Percentiles rank a stretch among this genome's conserved stretches.
phyloP scores from a whole-genome alignment of 768 basidiomycete genomes.

The Tulasnella sp. region DNA sequence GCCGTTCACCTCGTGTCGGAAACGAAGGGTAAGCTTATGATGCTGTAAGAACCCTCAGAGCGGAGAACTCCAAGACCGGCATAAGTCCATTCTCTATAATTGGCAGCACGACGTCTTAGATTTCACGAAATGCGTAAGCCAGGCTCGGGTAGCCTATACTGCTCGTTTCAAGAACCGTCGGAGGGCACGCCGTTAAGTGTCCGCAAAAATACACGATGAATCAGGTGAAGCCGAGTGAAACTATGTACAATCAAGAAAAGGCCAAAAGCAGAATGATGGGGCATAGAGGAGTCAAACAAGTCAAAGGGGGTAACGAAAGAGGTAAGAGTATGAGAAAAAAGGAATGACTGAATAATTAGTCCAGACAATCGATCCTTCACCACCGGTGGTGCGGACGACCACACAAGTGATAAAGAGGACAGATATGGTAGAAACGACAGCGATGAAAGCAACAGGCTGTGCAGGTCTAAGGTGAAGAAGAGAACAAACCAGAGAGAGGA shows the following conservation, averaged over 20 bases:
- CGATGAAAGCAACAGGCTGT: neutral
- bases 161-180: neutral
- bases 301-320: neutral
- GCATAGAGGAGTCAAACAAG: neutral
- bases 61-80: neutral
- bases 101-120: too few relatives aligned
- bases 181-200: neutral
- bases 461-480: neutral
- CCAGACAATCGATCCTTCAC: constrained; percentile 8
- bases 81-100: neutral
- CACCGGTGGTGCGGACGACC: constrained; percentile 8
- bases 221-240: neutral
- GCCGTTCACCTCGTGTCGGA: too few relatives aligned
- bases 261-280: neutral
- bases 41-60: neutral
- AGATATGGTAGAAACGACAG: constrained; percentile 22
- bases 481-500: neutral
- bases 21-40: neutral
- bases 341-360: constrained; percentile 13
- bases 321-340: constrained; percentile 18
- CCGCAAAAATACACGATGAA: neutral
- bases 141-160: too few relatives aligned
- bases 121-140: too few relatives aligned
- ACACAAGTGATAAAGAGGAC: constrained; percentile 17
- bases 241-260: constrained; percentile 7